A percentile compares a stretch with the other conserved stretches of the same genome.
These are phyloP conservation scores for Neurospora tetrasperma DNA, from an alignment of 495 filamentous ascomycete genomes.

Conservation along the genomic window DNA sequence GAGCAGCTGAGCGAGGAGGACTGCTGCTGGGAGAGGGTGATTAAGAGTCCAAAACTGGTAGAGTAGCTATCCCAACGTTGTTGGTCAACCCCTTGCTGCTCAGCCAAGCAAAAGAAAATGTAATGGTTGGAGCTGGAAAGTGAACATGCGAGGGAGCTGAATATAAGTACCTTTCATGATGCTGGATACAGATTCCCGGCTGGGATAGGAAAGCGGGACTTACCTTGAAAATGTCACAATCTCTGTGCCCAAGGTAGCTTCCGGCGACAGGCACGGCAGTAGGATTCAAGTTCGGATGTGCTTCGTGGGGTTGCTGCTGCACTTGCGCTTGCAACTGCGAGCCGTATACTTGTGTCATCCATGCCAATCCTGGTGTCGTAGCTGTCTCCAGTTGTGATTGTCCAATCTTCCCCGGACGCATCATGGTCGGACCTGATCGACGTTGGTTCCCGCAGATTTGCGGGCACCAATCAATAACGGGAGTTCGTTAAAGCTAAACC, in stretches of 20 bases:
- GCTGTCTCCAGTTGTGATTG: not conserved
- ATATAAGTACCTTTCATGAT: not conserved
- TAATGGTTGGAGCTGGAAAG: not conserved
- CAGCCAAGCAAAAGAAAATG: not conserved
- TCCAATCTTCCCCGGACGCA: not conserved
- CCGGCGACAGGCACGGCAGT: not conserved
- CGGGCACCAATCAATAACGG: conserved; percentile 12
- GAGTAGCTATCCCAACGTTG: not conserved
- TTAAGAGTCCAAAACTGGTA: not conserved
- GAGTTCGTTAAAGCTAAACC: not conserved
- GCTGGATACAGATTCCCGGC: not conserved
- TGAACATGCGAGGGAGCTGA: not conserved
- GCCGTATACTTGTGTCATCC: not conserved
- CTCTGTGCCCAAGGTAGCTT: not conserved
- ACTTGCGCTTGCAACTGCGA: not conserved
- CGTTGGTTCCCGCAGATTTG: conserved; percentile 2
- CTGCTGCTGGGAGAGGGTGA: not conserved
- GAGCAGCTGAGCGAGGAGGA: not conserved
- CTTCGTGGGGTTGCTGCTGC: not conserved
- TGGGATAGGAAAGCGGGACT: not conserved
- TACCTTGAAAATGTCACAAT: not conserved
- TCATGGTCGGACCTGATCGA: not conserved
- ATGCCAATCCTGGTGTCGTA: not conserved
- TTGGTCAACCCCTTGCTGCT: not conserved
- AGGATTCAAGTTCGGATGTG: not conserved